Conservation (phyloP, 2,329 filamentous ascomycete species). For the Fusarium clavum region DNA sequence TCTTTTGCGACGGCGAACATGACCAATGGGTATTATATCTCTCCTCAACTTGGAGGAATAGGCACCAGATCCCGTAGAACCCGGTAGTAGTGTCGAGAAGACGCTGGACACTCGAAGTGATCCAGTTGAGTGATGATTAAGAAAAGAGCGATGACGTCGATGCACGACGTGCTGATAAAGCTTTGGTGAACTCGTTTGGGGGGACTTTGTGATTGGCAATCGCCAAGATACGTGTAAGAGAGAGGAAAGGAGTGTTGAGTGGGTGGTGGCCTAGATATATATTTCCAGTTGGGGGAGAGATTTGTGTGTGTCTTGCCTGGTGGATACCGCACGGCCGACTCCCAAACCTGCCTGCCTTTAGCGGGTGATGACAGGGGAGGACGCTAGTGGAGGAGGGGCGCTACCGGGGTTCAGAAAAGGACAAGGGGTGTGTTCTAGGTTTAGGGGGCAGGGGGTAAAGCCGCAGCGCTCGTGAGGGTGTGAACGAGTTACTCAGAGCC, state of each 20-base stretch:
- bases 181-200: constrained; percentile 29
- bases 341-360: constrained; percentile 41
- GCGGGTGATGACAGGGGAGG: constrained; percentile 36
- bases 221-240: constrained; percentile 52
- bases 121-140: constrained; percentile 39
- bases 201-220: constrained; percentile 52
- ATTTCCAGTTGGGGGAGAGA: constrained; percentile 42
- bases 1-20: constrained; percentile 69
- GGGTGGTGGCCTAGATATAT: constrained; percentile 51
- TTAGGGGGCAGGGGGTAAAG: constrained; percentile 35
- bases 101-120: constrained; percentile 47
- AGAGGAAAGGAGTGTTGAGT: constrained; percentile 44
- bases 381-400: constrained; percentile 30
- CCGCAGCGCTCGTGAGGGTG: constrained; percentile 25
- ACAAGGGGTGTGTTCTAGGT: constrained; percentile 12
- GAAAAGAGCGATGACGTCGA: constrained; percentile 48
- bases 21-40: constrained; percentile 52
- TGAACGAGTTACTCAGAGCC: constrained; percentile 11
- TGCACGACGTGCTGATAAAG: constrained; percentile 41
- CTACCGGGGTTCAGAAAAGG: constrained; percentile 43
- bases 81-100: constrained; percentile 45
- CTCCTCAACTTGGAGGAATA: constrained; percentile 50
- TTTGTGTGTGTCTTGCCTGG: constrained; percentile 41
- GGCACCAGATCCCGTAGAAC: constrained; percentile 48
- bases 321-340: constrained; percentile 37